Percentiles rank a stretch among this genome's conserved stretches.
These are phyloP conservation scores for Metschnikowia baotianmanensis DNA, from an alignment of 805 yeast genomes.

Conservation along the genomic window DNA sequence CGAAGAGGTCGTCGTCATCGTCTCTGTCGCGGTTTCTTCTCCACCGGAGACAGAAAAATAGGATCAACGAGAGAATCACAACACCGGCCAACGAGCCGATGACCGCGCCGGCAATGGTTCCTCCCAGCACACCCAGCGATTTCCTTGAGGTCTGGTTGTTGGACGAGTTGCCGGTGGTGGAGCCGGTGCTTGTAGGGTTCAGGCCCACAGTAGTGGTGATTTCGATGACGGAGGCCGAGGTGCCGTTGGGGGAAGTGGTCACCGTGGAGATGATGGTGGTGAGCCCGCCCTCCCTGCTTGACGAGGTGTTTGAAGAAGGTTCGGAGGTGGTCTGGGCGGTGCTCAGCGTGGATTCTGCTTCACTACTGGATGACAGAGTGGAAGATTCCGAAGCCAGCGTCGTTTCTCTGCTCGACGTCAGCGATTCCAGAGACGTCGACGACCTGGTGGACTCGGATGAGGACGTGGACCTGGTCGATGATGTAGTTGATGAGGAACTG, in stretches of 20 bases:
- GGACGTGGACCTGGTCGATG: not conserved
- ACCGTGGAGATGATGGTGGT: conserved; percentile 24
- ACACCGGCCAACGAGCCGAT: conserved; percentile 42
- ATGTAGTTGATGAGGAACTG: not conserved
- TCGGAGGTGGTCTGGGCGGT: not conserved
- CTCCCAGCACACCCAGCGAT: conserved; percentile 27
- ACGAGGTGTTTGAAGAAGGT: not conserved
- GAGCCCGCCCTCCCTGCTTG: conserved; percentile 10
- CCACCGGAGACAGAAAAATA: conserved; percentile 43
- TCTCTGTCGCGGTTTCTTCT: conserved; percentile 34
- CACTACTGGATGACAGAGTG: not conserved
- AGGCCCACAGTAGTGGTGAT: conserved; percentile 22
- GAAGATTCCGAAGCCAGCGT: not conserved
- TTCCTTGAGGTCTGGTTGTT: conserved; percentile 11
- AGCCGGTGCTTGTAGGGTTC: conserved; percentile 4
- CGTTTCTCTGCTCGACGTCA: not conserved
- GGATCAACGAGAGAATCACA: conserved; percentile 25
- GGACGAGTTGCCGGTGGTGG: conserved; percentile 4
- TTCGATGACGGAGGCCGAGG: conserved; percentile 19
- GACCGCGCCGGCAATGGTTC: conserved; percentile 43
- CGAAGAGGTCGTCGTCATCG: conserved; percentile 38
- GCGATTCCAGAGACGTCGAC: not conserved
- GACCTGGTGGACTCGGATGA: not conserved
- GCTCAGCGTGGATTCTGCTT: not conserved
- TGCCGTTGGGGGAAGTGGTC: conserved; percentile 14